Conservation (phyloP, 2,329 filamentous ascomycete genomes). For the Ophiostoma piceae region DNA sequence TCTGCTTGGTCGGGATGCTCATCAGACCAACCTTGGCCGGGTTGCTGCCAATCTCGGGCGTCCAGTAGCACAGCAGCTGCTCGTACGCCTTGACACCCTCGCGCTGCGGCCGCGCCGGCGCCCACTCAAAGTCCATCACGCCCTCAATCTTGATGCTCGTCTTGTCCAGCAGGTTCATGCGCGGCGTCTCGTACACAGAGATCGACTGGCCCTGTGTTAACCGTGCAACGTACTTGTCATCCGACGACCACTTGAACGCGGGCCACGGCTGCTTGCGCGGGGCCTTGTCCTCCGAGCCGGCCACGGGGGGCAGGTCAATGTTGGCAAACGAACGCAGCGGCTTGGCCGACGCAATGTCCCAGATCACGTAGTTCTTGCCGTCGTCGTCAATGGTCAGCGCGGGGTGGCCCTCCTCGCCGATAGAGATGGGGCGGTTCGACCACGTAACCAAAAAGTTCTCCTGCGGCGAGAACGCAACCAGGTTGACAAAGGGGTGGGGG, state of each 20-base stretch:
- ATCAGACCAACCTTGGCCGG: conserved; percentile 95
- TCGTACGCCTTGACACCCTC: conserved; percentile 88
- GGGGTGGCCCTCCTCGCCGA: conserved; percentile 81
- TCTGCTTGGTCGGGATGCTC: conserved; percentile 90
- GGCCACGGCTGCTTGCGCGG: conserved; percentile 92
- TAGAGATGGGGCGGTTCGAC: conserved; percentile 88
- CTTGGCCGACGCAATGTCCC: conserved; percentile 87
- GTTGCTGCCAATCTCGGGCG: conserved; percentile 94
- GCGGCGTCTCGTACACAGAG: conserved; percentile 89
- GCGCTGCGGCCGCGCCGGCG: conserved; percentile 72
- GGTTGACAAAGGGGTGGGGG: conserved; percentile 89
- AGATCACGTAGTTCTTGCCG: conserved; percentile 98
- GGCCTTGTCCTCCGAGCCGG: conserved; percentile 54
- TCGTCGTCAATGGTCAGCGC: conserved; percentile 87
- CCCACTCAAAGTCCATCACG: conserved; percentile 97
- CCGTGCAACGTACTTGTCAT: conserved; percentile 94
- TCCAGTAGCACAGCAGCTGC: conserved; percentile 98
- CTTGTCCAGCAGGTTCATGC: conserved; percentile 86
- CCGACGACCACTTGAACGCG: conserved; percentile 98
- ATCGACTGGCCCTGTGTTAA: conserved; percentile 85
- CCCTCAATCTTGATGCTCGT: conserved; percentile 93
- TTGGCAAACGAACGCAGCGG: conserved; percentile 91
- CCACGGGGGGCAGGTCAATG: conserved; percentile 65
- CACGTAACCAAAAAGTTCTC: conserved; percentile 95
- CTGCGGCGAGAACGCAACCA: conserved; percentile 88